Evolutionary conservation across 176 grass and related monocot species (phyloP).

Genomic region (Avena insularis): DNA sequence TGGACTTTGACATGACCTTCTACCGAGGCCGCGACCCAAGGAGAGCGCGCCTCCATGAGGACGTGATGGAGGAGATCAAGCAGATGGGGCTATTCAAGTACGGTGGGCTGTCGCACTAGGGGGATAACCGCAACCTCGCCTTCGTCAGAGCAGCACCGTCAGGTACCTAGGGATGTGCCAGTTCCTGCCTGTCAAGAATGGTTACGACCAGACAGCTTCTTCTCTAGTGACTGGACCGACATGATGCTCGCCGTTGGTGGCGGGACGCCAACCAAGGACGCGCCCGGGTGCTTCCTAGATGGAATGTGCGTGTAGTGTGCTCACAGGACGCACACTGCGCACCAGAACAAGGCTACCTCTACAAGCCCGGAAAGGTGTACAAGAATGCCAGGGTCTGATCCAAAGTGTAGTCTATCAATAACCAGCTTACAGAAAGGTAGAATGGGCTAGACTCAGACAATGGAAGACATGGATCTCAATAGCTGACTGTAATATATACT

Average conservation of each 20-base stretch:
- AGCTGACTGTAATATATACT: too few species aligned
- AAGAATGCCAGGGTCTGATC: not conserved
- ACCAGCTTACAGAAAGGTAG: not conserved
- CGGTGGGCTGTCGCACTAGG: not conserved
- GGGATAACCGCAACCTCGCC: not conserved
- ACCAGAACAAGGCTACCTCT: not conserved
- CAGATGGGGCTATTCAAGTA: slow-evolving; percentile 4
- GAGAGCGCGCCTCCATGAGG: not conserved
- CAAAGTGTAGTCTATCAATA: not conserved
- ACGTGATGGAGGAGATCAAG: slow-evolving; percentile 11
- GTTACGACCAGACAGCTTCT: not conserved
- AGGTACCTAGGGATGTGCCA: not conserved
- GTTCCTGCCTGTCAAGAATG: not conserved
- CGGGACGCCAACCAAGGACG: not conserved
- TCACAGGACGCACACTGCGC: slow-evolving; percentile 4
- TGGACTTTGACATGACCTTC: slow-evolving; percentile 5
- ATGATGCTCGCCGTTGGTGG: not conserved
- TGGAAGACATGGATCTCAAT: too few species aligned
- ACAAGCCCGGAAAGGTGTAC: not conserved
- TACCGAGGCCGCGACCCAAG: not conserved
- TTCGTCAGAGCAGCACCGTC: not conserved
- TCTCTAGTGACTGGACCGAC: not conserved
- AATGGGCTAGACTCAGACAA: not conserved
- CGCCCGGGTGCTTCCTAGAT: not conserved
- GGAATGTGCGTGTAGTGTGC: not conserved